Evolutionary conservation across 176 grass and related monocot species (phyloP), one percentile per base, ranked within the genome.

Genomic region (Aechmea fasciata): DNA sequence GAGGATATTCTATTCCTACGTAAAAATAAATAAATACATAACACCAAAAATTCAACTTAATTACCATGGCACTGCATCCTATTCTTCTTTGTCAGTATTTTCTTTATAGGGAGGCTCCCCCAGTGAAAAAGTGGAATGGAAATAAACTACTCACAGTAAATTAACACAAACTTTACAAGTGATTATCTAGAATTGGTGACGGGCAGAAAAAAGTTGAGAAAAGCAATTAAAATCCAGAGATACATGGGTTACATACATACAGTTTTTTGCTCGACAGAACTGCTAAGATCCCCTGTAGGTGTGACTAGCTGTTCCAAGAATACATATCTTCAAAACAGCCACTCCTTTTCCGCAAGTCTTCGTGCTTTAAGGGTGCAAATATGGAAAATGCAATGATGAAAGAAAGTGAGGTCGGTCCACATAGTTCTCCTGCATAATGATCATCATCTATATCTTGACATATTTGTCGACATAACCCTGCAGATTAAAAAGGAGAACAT

Each of bases 401-500:
- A 33, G 64, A 13, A 48, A 67, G 17, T 29, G 65, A 67, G 65
- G 33, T 67, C 6, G 2, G 15, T 41, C 64, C 14, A 18, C 9
- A 3, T 14, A 9, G 5, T 66, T 47, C 65, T 67, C 65, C 33
- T 17, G n/a, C 28, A 74, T 47, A 68, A 69, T 63, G 52, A 81
- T 61, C 62, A 83, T 66, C 65, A 84, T 47, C 77, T 90, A 84
- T 74, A 69, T 72, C 86, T 99, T 99, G 54, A 74, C 94, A 80
- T 99, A 99, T 75, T 99, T 99, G 82, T 99, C 87, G 48, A 99
- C 94, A 84, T 99, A 99, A 22, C 89, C 86, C 94, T 99, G 87
- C 75, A 83, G 49, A 81, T 49, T 78, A 47, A 66, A 57, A 62
- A 65, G 10, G 28, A 51, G 57, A 9, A 18, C 3, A 11, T 19